A percentile compares a stretch with the other conserved stretches of the same genome.
These are phyloP conservation scores for Halophytophthora polymorphica DNA, from an alignment of 352 stramenopile genomes.

Conservation along the genomic window DNA sequence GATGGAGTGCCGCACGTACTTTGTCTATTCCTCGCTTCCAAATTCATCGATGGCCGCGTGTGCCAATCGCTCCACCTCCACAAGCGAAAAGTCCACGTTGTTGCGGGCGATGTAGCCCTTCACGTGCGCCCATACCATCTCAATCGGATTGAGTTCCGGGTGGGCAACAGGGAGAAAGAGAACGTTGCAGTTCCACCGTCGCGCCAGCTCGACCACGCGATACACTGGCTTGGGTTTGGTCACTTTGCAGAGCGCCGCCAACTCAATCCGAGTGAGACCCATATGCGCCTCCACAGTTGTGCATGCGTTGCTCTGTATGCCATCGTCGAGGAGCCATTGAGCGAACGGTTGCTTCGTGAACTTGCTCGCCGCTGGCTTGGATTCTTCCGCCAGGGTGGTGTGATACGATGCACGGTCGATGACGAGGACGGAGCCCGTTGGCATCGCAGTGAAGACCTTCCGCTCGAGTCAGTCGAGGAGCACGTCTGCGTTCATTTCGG, in stretches of 20 bases:
- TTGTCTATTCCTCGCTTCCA: not conserved
- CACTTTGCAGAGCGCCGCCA: conserved; percentile 7
- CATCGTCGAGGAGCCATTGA: conserved; percentile 8
- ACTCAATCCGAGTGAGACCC: conserved; percentile 1
- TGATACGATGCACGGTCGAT: conserved; percentile 23
- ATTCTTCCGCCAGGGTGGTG: conserved; percentile 10
- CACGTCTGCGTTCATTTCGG: conserved; percentile 22
- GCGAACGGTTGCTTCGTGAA: conserved; percentile 8
- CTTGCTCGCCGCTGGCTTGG: conserved; percentile 4
- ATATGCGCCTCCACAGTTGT: not conserved
- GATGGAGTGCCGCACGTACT: not conserved
- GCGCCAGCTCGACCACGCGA: not conserved
- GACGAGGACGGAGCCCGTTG: conserved; percentile 13
- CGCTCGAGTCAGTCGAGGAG: conserved; percentile 23
- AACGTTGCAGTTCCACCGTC: conserved; percentile 11
- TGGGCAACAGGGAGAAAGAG: conserved; percentile 12
- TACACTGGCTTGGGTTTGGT: conserved; percentile 7
- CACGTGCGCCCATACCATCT: conserved; percentile 1
- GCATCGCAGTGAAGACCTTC: conserved; percentile 5
- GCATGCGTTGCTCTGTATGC: not conserved
- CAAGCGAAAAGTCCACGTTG: not conserved
- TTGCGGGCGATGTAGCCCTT: not conserved
- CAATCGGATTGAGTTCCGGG: conserved; percentile 21
- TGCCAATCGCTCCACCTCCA: not conserved
- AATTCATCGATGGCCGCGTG: not conserved